Evolutionary conservation across 2,329 filamentous ascomycete species (phyloP).

Genomic region (Arthrinium puccinioides): DNA sequence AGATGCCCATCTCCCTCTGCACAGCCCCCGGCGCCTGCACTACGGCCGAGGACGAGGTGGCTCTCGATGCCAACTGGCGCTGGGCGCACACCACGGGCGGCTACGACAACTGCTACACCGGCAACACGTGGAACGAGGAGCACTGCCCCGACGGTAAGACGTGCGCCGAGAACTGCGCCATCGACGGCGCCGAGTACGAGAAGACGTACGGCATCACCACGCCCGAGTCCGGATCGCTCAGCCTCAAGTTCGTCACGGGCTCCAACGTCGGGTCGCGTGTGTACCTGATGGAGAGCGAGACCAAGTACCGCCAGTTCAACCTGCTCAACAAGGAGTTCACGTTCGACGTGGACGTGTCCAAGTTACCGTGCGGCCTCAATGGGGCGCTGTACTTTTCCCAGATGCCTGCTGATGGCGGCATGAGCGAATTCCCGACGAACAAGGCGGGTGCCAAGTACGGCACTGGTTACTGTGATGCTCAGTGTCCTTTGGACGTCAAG

Average conservation of each 20-base stretch:
- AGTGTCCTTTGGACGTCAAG: slow-evolving; percentile 42
- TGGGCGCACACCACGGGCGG: slow-evolving; percentile 35
- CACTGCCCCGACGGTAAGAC: slow-evolving; percentile 26
- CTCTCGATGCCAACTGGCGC: slow-evolving; percentile 43
- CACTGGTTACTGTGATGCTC: slow-evolving; percentile 48
- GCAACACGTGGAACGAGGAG: slow-evolving; percentile 26
- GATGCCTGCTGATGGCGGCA: slow-evolving; percentile 56
- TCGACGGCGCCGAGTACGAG: slow-evolving; percentile 34
- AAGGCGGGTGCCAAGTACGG: slow-evolving; percentile 39
- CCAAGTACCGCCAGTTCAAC: slow-evolving; percentile 49
- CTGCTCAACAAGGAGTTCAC: slow-evolving; percentile 55
- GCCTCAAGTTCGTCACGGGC: slow-evolving; percentile 40
- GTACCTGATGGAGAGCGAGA: slow-evolving; percentile 48
- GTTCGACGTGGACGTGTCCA: slow-evolving; percentile 59
- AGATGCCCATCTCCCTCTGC: slow-evolving; percentile 36
- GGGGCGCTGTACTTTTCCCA: slow-evolving; percentile 56
- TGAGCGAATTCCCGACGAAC: slow-evolving; percentile 37
- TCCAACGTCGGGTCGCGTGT: slow-evolving; percentile 36
- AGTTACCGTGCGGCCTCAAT: slow-evolving; percentile 58
- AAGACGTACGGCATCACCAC: slow-evolving; percentile 37
- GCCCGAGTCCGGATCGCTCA: slow-evolving; percentile 31
- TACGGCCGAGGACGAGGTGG: slow-evolving; percentile 31
- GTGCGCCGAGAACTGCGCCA: slow-evolving; percentile 31
- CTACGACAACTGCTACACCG: slow-evolving; percentile 38
- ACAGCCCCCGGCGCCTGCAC: slow-evolving; percentile 32